Base-by-base conservation (phyloP, 345 rosid genomes). In the Jatropha curcas region DNA sequence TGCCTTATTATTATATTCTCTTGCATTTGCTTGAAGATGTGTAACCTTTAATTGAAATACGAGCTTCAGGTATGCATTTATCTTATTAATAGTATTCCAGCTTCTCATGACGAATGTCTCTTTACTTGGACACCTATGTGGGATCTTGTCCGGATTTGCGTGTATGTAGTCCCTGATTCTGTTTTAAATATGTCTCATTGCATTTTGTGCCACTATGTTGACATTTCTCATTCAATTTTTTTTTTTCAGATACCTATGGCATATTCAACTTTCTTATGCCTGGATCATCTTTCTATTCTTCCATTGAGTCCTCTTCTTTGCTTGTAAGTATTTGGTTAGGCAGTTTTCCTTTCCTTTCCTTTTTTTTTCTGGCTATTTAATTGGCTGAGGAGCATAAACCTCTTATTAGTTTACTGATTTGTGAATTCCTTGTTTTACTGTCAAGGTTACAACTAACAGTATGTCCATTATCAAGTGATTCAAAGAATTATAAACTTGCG, bases 61-160 rank as follows among this genome's bases (percentile, higher is more conserved):
- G 20, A 82, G 65, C 53, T 81, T 68, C 85, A 95, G 99, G 90
- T 95, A 92, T 88, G 94, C 92, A 3, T 89, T 92, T 86, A 81
- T 93, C 80, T 82, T 95, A 55, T 76, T 95, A 81, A 71, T 95
- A 43, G 83, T 74, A 52, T 90, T 95, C 85, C 97, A 92, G 85
- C 77, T 91, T 82, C 91, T 95, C 60, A 90, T 95, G 97, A 73
- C 94, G 71, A 95, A 95, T 73, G 94, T 95, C 53, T 95, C 99
- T 4, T 88, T 95, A 69, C 94, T 95, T 52, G 99, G 99, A 65
- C 99, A 92, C 77, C 88, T 95, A 35, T 92, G 94, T 53, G 98
- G 99, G 82, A 92, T 95, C 86, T 77, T 95, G 72, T 92, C 99
- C 35, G 97, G 99, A 66, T 92, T 91, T 88, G 92, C 97, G 75